Evolutionary conservation across 495 filamentous ascomycete species (phyloP).

Genomic region (Trichocladium uniseriatum): DNA sequence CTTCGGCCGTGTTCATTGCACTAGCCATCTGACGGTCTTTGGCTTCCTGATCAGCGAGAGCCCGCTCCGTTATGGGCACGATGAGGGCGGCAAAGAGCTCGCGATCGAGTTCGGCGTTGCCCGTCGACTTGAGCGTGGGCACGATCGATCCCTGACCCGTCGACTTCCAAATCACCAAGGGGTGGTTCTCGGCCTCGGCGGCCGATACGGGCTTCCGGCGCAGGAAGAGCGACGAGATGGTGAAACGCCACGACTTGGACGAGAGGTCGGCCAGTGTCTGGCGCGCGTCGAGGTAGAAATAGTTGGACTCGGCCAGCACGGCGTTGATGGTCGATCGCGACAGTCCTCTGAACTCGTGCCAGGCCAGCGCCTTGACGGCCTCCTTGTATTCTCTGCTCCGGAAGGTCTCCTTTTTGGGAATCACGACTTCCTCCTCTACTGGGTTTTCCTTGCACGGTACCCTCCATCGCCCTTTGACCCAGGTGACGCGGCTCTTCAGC

Average conservation of each 20-base stretch:
- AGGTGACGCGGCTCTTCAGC: slow-evolving; percentile 63
- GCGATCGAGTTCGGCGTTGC: slow-evolving; percentile 65
- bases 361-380: slow-evolving; percentile 51
- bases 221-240: slow-evolving; percentile 63
- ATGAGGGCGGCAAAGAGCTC: slow-evolving; percentile 67
- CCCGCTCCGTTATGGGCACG: slow-evolving; percentile 47
- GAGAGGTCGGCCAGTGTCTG: slow-evolving; percentile 65
- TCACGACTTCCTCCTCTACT: slow-evolving; percentile 17
- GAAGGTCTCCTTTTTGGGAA: slow-evolving; percentile 65
- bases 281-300: slow-evolving; percentile 71
- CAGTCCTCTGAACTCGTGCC: slow-evolving; percentile 75
- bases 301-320: slow-evolving; percentile 85
- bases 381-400: slow-evolving; percentile 61
- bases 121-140: slow-evolving; percentile 60
- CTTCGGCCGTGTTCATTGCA: slow-evolving; percentile 64
- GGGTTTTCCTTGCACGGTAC: slow-evolving; percentile 30
- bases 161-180: slow-evolving; percentile 56
- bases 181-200: slow-evolving; percentile 43
- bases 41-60: slow-evolving; percentile 47
- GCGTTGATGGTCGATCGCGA: slow-evolving; percentile 73
- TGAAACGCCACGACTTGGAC: slow-evolving; percentile 76
- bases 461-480: slow-evolving; percentile 67
- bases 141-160: slow-evolving; percentile 36
- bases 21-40: slow-evolving; percentile 56
- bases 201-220: slow-evolving; percentile 55